phyloP scores from a whole-genome alignment of 306 rosid genomes.

The Prunus persica region Prunus_persica_NCBIv2 NC_034009.1:39268501-39269000 shows the following conservation, averaged over 20 bases:
- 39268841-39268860: slow-evolving; percentile 16
- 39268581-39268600: neutral
- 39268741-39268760: neutral
- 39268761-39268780: neutral
- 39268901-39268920: slow-evolving; percentile 8
- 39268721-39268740: neutral
- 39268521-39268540: slow-evolving; percentile 2
- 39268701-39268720: neutral
- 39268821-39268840: slow-evolving; percentile 11
- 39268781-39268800: slow-evolving; percentile 8
- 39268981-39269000: slow-evolving; percentile 26
- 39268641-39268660: slow-evolving; percentile 4
- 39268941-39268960: slow-evolving; percentile 30
- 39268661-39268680: neutral
- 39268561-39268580: neutral
- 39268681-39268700: neutral
- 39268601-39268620: neutral
- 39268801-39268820: slow-evolving; percentile 5
- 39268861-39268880: slow-evolving; percentile 11
- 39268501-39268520: slow-evolving; percentile 36
- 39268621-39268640: neutral
- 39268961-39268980: slow-evolving; percentile 22
- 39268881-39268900: slow-evolving; percentile 8
- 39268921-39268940: slow-evolving; percentile 32
- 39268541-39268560: slow-evolving; percentile 18